Conservation (phyloP, 2,329 filamentous ascomycete species). For the Didymella segeticola region DNA sequence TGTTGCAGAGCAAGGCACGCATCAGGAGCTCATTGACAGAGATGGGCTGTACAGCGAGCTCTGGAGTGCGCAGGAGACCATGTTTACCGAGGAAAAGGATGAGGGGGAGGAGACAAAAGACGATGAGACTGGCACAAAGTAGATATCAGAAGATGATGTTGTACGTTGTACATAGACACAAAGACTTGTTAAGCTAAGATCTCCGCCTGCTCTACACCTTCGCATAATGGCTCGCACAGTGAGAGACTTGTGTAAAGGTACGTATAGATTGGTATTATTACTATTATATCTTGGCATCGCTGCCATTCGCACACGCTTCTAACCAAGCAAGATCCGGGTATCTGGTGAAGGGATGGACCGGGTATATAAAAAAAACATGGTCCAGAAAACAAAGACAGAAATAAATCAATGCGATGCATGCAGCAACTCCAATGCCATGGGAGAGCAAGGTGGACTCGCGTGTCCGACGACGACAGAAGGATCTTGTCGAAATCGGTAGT, state of each 20-base stretch:
- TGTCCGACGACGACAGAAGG: too few relatives aligned
- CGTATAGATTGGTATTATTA: background rate
- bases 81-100: slow-evolving; percentile 35
- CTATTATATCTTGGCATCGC: background rate
- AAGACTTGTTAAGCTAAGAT: background rate
- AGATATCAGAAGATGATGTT: background rate
- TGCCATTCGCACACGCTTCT: background rate
- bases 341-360: slow-evolving; percentile 8
- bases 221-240: background rate
- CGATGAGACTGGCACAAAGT: background rate
- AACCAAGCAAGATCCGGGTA: slow-evolving; percentile 6
- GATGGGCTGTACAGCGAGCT: slow-evolving; percentile 86
- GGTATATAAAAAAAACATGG: slow-evolving; percentile 16
- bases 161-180: background rate
- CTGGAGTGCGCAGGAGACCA: slow-evolving; percentile 70
- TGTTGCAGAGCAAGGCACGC: slow-evolving; percentile 89
- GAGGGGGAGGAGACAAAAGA: slow-evolving; percentile 2
- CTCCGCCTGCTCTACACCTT: background rate
- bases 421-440: background rate
- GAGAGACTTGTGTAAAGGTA: background rate
- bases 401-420: background rate
- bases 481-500: too few relatives aligned
- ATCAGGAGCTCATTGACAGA: slow-evolving; percentile 79
- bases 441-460: too few relatives aligned
- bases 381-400: background rate